Conservation (phyloP, 2,329 filamentous ascomycete genomes). For the Fusarium sp. region DNA sequence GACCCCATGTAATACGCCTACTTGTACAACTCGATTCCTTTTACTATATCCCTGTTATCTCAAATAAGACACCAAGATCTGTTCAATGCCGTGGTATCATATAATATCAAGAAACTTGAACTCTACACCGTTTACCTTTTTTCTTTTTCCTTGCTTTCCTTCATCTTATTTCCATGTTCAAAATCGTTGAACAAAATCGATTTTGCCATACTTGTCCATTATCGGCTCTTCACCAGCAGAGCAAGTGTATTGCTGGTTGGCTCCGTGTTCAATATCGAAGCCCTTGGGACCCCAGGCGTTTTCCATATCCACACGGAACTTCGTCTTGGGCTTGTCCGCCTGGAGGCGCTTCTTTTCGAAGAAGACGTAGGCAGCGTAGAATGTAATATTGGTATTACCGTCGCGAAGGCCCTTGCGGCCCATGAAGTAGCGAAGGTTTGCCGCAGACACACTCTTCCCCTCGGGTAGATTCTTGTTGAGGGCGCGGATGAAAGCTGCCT, state of each 20-base stretch:
- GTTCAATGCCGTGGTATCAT: conserved; percentile 9
- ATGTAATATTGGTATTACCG: conserved; percentile 64
- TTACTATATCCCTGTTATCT: not conserved
- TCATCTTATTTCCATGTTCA: not conserved
- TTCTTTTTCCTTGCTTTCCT: not conserved
- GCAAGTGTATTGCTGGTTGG: conserved; percentile 21
- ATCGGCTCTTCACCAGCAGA: conserved; percentile 16
- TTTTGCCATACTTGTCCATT: conserved; percentile 43
- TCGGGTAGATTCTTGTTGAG: conserved; percentile 59
- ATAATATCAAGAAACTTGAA: conserved; percentile 2
- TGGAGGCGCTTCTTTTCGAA: conserved; percentile 70
- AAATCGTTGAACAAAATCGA: conserved; percentile 16
- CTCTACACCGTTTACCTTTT: not conserved
- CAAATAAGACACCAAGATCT: not conserved
- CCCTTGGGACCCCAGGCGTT: conserved; percentile 46
- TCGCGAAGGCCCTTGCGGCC: conserved; percentile 61
- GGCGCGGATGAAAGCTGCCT: conserved; percentile 65
- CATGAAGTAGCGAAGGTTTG: conserved; percentile 64
- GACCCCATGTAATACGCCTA: not conserved
- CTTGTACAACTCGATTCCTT: not conserved
- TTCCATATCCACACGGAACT: conserved; percentile 67
- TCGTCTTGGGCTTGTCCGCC: conserved; percentile 64
- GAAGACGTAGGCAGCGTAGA: conserved; percentile 68
- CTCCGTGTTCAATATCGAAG: conserved; percentile 42
- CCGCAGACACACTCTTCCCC: conserved; percentile 57